These are phyloP conservation scores for Microthlaspi erraticum DNA, from an alignment of 345 rosid species.

Conservation along the genomic window DNA sequence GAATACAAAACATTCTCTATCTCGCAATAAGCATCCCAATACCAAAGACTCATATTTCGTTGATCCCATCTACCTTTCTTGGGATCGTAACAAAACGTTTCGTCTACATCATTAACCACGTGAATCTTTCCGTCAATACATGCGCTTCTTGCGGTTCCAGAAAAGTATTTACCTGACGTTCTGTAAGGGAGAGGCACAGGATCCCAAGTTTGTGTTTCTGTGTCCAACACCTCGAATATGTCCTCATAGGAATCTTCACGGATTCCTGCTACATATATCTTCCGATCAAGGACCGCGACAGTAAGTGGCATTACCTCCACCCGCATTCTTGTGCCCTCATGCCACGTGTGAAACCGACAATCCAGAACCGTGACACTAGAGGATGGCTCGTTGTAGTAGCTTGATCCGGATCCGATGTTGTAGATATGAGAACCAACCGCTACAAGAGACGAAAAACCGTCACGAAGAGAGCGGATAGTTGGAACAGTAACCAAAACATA, in stretches of 20 bases:
- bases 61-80: neutral
- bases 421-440: neutral
- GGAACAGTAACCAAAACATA: neutral
- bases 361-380: neutral
- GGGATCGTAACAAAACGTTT: neutral
- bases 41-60: no score
- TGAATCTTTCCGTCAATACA: neutral
- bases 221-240: neutral
- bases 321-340: neutral
- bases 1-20: conserved; percentile 11
- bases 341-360: neutral
- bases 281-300: neutral
- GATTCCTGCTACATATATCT: neutral
- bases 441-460: neutral
- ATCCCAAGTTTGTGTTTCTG: neutral
- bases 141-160: neutral
- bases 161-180: no score
- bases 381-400: neutral
- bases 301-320: neutral
- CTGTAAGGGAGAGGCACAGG: neutral
- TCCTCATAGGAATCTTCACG: neutral
- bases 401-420: neutral
- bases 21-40: neutral
- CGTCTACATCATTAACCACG: neutral
- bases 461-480: neutral